Conservation (phyloP, 2,329 filamentous ascomycete genomes). For the Penicillium digitatum region DNA sequence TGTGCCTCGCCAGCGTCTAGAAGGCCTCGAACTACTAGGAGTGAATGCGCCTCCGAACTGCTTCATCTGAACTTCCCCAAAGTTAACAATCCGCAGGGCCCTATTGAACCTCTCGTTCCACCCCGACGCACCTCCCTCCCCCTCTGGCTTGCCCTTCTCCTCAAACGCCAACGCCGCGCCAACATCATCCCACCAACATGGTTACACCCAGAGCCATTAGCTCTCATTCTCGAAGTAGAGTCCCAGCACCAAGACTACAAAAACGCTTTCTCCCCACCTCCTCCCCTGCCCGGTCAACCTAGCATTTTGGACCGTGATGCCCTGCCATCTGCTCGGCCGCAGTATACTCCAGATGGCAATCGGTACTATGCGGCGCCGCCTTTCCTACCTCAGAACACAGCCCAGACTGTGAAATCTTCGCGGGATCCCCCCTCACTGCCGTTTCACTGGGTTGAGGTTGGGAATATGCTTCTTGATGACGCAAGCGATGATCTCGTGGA, state of each 20-base stretch:
- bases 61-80: not conserved
- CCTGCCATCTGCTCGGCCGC: conserved; percentile 24
- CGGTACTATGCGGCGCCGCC: conserved; percentile 58
- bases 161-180: conserved; percentile 89
- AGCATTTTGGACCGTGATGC: conserved; percentile 24
- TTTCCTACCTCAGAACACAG: conserved; percentile 72
- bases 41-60: conserved; percentile 50
- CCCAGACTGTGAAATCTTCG: conserved; percentile 55
- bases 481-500: conserved; percentile 77
- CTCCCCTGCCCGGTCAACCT: conserved; percentile 56
- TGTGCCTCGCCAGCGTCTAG: conserved; percentile 83
- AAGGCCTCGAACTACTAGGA: conserved; percentile 76
- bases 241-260: conserved; percentile 60
- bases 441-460: conserved; percentile 92
- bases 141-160: conserved; percentile 89
- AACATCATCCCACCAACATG: conserved; percentile 90
- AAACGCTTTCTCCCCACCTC: conserved; percentile 71
- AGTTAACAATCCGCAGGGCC: conserved; percentile 56
- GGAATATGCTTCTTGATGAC: conserved; percentile 79
- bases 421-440: conserved; percentile 54
- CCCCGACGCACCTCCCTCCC: conserved; percentile 76
- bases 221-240: conserved; percentile 74
- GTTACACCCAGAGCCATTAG: conserved; percentile 73
- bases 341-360: conserved; percentile 40
- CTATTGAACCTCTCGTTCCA: conserved; percentile 70